Conservation (phyloP, 208 protist species). For the Crithidia fasciculata region DNA sequence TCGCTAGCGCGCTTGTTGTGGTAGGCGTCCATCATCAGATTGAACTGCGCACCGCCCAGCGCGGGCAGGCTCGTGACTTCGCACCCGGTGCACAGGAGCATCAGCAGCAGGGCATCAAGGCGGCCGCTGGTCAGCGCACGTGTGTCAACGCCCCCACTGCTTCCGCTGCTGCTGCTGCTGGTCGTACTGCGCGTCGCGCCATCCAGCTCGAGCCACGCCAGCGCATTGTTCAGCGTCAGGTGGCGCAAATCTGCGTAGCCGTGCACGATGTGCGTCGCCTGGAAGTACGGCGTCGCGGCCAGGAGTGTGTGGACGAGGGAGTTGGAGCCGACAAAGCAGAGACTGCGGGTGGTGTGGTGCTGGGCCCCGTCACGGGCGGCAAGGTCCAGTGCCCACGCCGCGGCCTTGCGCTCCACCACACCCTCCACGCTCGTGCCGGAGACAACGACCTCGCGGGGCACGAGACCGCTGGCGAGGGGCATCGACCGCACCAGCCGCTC, state of each 20-base stretch:
- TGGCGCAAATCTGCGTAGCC: conserved; percentile 63
- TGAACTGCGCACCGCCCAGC: conserved; percentile 40
- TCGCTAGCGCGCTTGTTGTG: neutral
- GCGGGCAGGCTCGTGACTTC: conserved; percentile 54
- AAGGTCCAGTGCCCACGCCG: conserved; percentile 87
- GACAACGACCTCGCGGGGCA: conserved; percentile 74
- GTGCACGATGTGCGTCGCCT: conserved; percentile 62
- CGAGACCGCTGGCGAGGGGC: conserved; percentile 51
- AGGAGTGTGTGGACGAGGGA: conserved; percentile 79
- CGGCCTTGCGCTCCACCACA: conserved; percentile 81
- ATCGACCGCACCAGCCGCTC: conserved; percentile 79
- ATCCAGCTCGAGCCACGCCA: conserved; percentile 78
- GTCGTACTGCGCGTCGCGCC: conserved; percentile 16
- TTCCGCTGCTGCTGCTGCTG: too few relatives aligned
- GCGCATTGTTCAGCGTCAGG: conserved; percentile 52
- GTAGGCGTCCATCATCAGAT: conserved; percentile 63
- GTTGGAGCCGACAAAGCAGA: conserved; percentile 72
- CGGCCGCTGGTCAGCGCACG: conserved; percentile 52
- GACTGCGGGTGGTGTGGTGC: conserved; percentile 52
- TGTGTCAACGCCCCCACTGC: conserved; percentile 40
- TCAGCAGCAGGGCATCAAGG: conserved; percentile 78
- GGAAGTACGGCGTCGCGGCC: conserved; percentile 76
- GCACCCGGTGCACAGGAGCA: conserved; percentile 66
- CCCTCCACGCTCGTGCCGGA: conserved; percentile 70
- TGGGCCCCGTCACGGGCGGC: conserved; percentile 65